A percentile compares a stretch with the other conserved stretches of the same genome.
These are phyloP conservation scores for Hymenoscyphus salicellus DNA, from an alignment of 2,329 filamentous ascomycete species.

Conservation along the genomic window DNA sequence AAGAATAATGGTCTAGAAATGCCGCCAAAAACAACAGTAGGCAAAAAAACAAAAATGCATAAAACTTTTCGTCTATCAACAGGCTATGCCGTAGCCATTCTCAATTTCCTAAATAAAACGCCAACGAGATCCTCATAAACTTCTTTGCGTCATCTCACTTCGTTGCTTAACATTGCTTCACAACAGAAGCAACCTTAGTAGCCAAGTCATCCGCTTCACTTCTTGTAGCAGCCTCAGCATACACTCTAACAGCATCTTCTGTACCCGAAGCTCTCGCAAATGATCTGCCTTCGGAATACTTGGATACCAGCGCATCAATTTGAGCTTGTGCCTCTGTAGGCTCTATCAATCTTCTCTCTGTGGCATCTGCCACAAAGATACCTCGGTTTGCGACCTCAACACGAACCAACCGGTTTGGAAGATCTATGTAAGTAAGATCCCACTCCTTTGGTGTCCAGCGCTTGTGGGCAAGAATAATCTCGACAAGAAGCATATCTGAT, in stretches of 20 bases:
- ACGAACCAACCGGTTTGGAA: constrained; percentile 91
- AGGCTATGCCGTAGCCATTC: not conserved
- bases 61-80: constrained; percentile 1
- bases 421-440: constrained; percentile 87
- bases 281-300: constrained; percentile 83
- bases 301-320: constrained; percentile 84
- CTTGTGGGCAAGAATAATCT: constrained; percentile 95
- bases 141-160: constrained; percentile 7
- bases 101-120: not conserved
- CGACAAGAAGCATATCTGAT: constrained; percentile 92
- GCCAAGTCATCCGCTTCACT: constrained; percentile 90
- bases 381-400: constrained; percentile 87
- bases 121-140: constrained; percentile 8
- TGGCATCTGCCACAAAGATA: constrained; percentile 86
- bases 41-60: not conserved
- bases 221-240: constrained; percentile 87
- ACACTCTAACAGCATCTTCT: constrained; percentile 93
- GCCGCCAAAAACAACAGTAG: not conserved
- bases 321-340: constrained; percentile 77
- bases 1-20: not conserved
- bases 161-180: constrained; percentile 20
- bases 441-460: constrained; percentile 86
- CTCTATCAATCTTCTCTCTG: constrained; percentile 80
- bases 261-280: constrained; percentile 94
- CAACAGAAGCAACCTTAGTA: constrained; percentile 61